A percentile compares a stretch with the other conserved stretches of the same genome.
Conservation (phyloP, 2,329 filamentous ascomycete genomes). For the Claviceps monticola region DNA sequence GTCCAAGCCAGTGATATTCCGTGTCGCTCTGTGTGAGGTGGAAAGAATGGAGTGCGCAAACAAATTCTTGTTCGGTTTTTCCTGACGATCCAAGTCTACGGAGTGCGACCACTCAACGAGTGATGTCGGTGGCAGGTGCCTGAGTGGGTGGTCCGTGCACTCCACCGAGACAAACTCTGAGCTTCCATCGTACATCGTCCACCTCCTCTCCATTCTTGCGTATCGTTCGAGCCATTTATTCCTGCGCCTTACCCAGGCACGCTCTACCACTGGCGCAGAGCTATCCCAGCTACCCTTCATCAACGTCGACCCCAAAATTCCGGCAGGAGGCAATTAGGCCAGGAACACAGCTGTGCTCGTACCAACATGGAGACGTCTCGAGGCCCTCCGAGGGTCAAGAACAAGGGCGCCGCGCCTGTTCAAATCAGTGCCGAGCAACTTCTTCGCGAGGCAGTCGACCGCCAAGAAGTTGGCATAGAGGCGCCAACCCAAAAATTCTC, state of each 20-base stretch:
- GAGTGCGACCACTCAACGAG: no score
- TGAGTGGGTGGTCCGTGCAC: constrained; percentile 7
- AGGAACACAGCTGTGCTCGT: neutral
- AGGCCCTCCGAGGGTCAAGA: constrained; percentile 92
- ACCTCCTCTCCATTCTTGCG: constrained; percentile 9
- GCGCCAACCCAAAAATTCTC: constrained; percentile 90
- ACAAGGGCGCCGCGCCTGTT: constrained; percentile 84
- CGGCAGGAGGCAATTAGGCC: neutral
- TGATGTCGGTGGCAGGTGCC: constrained; percentile 8
- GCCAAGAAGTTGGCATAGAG: constrained; percentile 78
- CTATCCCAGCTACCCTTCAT: neutral
- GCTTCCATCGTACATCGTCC: neutral
- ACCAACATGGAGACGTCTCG: constrained; percentile 69
- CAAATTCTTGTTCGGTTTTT: neutral
- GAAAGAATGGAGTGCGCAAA: neutral
- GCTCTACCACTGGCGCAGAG: neutral
- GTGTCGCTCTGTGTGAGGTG: neutral
- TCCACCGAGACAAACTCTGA: neutral
- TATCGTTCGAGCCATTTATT: neutral
- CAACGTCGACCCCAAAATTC: no score
- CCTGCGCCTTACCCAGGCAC: neutral
- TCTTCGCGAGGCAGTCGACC: constrained; percentile 89
- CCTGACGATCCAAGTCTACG: no score
- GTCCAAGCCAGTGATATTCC: neutral
- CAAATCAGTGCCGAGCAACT: constrained; percentile 97